Conservation (phyloP, 495 filamentous ascomycete genomes). For the Talaromyces proteolyticus region DNA sequence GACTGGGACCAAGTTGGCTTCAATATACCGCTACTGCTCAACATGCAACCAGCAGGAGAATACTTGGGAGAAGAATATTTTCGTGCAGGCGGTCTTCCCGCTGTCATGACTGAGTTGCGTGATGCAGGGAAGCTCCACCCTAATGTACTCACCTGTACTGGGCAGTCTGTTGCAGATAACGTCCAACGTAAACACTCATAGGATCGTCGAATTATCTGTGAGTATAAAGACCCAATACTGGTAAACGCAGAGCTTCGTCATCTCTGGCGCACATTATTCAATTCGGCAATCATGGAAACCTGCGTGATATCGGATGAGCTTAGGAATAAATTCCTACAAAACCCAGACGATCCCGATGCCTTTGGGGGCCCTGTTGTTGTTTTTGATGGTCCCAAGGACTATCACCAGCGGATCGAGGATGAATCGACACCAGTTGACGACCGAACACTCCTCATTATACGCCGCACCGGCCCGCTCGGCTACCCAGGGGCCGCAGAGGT, state of each 20-base stretch:
- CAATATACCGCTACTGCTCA: constrained; percentile 42
- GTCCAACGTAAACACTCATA: constrained; percentile 35
- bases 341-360: constrained; percentile 44
- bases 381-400: constrained; percentile 51
- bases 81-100: constrained; percentile 47
- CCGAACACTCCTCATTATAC: constrained; percentile 47
- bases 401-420: constrained; percentile 40
- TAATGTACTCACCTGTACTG: constrained; percentile 37
- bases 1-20: constrained; percentile 49
- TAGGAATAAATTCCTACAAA: constrained; percentile 37
- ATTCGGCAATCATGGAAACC: constrained; percentile 53
- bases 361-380: constrained; percentile 46
- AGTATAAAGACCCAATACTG: constrained; percentile 40
- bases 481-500: constrained; percentile 52
- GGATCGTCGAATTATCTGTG: constrained; percentile 38
- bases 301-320: constrained; percentile 47
- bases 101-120: constrained; percentile 47
- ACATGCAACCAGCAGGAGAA: constrained; percentile 50
- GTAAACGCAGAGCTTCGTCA: constrained; percentile 45
- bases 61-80: constrained; percentile 47
- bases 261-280: constrained; percentile 44
- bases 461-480: constrained; percentile 45
- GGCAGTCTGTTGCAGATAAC: constrained; percentile 33
- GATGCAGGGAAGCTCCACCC: constrained; percentile 37
- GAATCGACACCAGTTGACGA: constrained; percentile 38